These are phyloP conservation scores for Calonectria leucothoes DNA, from an alignment of 2,329 filamentous ascomycete species.

Conservation along the genomic window DNA sequence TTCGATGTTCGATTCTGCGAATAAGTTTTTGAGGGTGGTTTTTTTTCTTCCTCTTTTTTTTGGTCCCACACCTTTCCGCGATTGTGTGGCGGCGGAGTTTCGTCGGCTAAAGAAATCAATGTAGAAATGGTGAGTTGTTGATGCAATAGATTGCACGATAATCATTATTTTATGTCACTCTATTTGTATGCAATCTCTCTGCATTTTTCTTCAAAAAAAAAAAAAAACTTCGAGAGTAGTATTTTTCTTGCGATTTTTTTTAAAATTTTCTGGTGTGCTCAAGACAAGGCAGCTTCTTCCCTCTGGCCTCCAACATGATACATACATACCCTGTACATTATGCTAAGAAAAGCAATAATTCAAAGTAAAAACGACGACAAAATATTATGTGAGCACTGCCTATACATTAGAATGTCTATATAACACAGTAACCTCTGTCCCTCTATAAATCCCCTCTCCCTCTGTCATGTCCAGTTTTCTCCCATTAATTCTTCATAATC, in stretches of 20 bases:
- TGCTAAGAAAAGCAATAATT: not conserved
- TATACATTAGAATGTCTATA: not conserved
- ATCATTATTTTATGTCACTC: not conserved
- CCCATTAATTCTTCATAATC: not conserved
- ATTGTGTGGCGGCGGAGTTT: slow-evolving; percentile 25
- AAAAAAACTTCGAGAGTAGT: too few species aligned
- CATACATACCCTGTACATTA: too few species aligned
- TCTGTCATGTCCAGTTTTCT: not conserved
- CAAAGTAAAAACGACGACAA: not conserved
- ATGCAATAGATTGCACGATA: not conserved
- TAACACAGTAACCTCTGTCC: not conserved
- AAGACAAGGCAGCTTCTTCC: too few species aligned
- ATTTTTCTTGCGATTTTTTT: too few species aligned
- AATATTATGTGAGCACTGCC: not conserved
- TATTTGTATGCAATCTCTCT: not conserved
- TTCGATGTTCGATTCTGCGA: slow-evolving; percentile 18
- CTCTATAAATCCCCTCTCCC: not conserved
- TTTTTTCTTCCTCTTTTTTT: slow-evolving; percentile 28
- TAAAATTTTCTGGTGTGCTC: too few species aligned
- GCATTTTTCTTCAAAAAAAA: too few species aligned
- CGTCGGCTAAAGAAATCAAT: slow-evolving; percentile 22
- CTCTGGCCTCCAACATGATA: too few species aligned
- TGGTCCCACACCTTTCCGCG: slow-evolving; percentile 11
- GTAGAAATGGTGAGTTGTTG: not conserved
- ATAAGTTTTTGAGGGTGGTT: slow-evolving; percentile 25